Base-by-base conservation (phyloP, 306 rosid species). In the Acacia melanoxylon region DNA sequence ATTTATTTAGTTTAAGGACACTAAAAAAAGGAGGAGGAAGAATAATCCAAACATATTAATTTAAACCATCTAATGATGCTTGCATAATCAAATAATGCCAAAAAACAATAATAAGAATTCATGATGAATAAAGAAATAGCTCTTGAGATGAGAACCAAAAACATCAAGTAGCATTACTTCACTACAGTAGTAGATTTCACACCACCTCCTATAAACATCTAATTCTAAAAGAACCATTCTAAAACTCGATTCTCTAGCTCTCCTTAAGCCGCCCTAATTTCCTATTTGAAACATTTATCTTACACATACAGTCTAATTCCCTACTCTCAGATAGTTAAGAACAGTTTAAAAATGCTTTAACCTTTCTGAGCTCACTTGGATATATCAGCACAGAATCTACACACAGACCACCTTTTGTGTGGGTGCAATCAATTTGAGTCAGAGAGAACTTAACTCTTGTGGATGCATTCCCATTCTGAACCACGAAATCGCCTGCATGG, bases 381-480 rank as follows among this genome's bases (percentile, higher is more conserved):
- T 72, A 88, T 73, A 96, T 68, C 41, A 91, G 80, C 81, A 91
- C 92, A 67, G 99, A 91, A 78, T 96, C 99, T 78, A 96, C 76
- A 90, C 97, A 93, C 31, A 96, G 97, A 29, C 99, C 99, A 9
- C 99, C 98, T 87, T 93, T 96, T 15, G 97, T 90, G 80, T 96
- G 99, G 6, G 99, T 96, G 83, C 99, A 96, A 85, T 96, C 99
- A 71, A 96, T 96, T 86, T 96, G 99, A 76, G 96, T 92, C 99
- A 95, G 90, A 0, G 97, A 95, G 87, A 93, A 88, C 77, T 93
- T 92, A 20, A 95, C 70, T 84, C 88, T 92, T 46, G 92, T 92
- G 27, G 89, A 74, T 51, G 80, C 84, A 73, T 85, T 88, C 65
- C 86, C 87, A 73, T 88, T 81, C 66, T 86, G 94, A 45, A 95